A percentile compares a stretch with the other conserved stretches of the same genome.
phyloP scores from a whole-genome alignment of 2,329 filamentous ascomycete genomes.

The Clonostachys sp. region DNA sequence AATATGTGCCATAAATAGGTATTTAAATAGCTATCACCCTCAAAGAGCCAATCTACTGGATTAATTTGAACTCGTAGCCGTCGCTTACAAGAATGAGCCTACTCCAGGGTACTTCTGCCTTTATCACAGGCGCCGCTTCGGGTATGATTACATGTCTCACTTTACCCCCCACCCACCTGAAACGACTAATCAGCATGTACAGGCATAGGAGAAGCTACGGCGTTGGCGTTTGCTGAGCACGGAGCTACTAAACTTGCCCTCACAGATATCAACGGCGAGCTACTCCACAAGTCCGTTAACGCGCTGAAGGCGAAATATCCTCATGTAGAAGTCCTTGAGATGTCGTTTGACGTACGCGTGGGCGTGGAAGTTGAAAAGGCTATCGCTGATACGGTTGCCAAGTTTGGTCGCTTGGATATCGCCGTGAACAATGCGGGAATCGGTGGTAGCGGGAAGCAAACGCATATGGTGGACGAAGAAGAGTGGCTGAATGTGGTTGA shows the following conservation, averaged over 20 bases:
- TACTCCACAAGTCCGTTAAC: slow-evolving; percentile 20
- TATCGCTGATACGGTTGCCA: slow-evolving; percentile 29
- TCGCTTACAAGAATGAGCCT: background rate
- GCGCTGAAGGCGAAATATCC: slow-evolving; percentile 30
- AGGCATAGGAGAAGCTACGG: slow-evolving; percentile 44
- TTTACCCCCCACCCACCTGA: background rate
- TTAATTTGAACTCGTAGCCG: too few relatives aligned
- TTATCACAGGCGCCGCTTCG: slow-evolving; percentile 6
- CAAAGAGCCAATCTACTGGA: too few relatives aligned
- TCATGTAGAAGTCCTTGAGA: slow-evolving; percentile 27
- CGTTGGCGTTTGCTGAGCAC: slow-evolving; percentile 38
- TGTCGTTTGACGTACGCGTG: slow-evolving; percentile 40
- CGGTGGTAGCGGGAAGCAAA: slow-evolving; percentile 29
- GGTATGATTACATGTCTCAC: slow-evolving; percentile 1
- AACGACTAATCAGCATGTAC: background rate
- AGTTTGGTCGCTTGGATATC: slow-evolving; percentile 49
- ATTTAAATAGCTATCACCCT: too few relatives aligned
- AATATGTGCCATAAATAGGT: too few relatives aligned
- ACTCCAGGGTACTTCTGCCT: slow-evolving; percentile 3
- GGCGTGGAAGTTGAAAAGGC: slow-evolving; percentile 33
- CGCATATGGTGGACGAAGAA: slow-evolving; percentile 36
- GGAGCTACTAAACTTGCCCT: slow-evolving; percentile 41
- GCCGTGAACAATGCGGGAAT: slow-evolving; percentile 53
- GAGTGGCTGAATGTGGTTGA: slow-evolving; percentile 46
- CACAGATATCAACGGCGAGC: slow-evolving; percentile 33